Base-by-base conservation (phyloP, 306 rosid species). In the Prinsepia uniflora region DNA sequence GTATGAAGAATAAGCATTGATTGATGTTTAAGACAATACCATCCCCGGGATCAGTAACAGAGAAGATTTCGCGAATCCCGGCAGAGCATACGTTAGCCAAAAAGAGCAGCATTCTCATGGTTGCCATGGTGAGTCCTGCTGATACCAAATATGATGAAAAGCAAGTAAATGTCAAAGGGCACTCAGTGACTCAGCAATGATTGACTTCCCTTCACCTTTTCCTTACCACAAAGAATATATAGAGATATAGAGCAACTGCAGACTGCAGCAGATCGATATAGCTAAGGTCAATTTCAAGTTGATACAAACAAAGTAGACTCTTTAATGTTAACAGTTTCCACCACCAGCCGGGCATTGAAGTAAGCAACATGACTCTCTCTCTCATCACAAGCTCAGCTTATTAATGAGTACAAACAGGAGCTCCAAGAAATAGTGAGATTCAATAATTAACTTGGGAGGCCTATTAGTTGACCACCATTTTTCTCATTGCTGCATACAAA, bases 1-100 rank as follows among this genome's bases (percentile, higher is more conserved):
- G 19, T n/a, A 52, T 8, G 24, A 52, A n/a, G 22, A 52, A 24
- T 24, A 24, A 24, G 30, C 39, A 18, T 7, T 40, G 10, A 52
- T n/a, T n/a, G 48, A 11, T 52, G 18, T 39, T 39, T 36, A 19
- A 3, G 10, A 82, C 42, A 13, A 78, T 82, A 88, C 95, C 91
- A n/a, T 88, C 95, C 65, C 60, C 79, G 63, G 85, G 70, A 75
- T 88, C 87, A 39, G 95, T 88, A 49, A 76, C n/a, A 7, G 91
- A 78, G 69, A 70, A 67, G 50, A 79, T 67, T 45, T n/a, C 39
- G 61, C 76, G 82, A 72, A 82, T 72, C 69, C 84, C 72, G 71
- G 79, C 72, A 73, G n/a, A 82, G 60, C 57, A 80, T 22, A 52
- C 3, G 63, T 84, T 13, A 59, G 79, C 86, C 73, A 86, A 75